phyloP scores from a whole-genome alignment of 805 yeast species.

The Blastobotrys robertii region DNA sequence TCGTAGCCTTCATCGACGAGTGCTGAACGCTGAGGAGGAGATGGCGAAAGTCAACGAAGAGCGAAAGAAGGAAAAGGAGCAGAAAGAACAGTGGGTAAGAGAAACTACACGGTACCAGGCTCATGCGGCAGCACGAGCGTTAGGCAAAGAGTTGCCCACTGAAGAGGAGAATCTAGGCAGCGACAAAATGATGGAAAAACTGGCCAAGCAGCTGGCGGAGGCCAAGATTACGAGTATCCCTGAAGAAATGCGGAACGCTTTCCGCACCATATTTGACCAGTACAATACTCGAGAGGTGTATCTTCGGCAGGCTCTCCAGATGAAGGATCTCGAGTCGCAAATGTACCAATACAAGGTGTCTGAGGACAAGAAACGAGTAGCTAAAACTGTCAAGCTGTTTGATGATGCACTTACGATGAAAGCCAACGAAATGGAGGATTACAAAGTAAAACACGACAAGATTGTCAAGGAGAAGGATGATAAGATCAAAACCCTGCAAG shows the following conservation, averaged over 20 bases:
- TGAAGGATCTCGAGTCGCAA: too few relatives aligned
- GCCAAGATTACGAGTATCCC: background rate
- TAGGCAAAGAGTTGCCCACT: background rate
- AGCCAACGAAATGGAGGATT: too few relatives aligned
- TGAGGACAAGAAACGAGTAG: too few relatives aligned
- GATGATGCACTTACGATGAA: too few relatives aligned
- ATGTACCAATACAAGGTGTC: too few relatives aligned
- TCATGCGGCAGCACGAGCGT: too few relatives aligned
- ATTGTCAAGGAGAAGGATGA: too few relatives aligned
- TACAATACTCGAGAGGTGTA: background rate
- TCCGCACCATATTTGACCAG: background rate
- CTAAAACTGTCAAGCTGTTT: too few relatives aligned
- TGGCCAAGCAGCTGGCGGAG: background rate
- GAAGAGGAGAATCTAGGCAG: background rate
- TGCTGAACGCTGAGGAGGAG: background rate
- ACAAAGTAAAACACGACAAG: too few relatives aligned
- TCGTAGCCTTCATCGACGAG: background rate
- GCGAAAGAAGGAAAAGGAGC: background rate
- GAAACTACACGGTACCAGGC: too few relatives aligned
- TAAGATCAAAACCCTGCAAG: too few relatives aligned
- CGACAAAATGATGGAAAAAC: background rate
- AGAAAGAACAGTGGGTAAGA: background rate
- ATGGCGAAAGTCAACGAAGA: background rate
- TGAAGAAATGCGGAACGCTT: background rate
- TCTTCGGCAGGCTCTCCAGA: too few relatives aligned